These are phyloP conservation scores for Trichoderma sp. DNA, from an alignment of 2,329 filamentous ascomycete genomes.

Conservation along the genomic window DNA sequence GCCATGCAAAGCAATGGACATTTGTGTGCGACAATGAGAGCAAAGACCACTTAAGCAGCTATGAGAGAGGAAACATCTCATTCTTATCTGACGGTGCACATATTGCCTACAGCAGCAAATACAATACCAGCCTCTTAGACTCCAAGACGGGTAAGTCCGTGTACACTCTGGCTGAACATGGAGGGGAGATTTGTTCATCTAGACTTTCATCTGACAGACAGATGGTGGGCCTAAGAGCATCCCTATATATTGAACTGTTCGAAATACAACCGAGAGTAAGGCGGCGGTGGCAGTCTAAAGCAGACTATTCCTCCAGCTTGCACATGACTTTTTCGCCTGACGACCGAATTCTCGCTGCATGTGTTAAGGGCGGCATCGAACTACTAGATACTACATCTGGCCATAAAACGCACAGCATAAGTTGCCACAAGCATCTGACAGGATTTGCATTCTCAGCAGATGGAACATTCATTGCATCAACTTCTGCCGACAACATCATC, in stretches of 20 bases:
- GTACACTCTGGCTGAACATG: not conserved
- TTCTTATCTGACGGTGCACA: not conserved
- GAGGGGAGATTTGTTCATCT: not conserved
- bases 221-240: not conserved
- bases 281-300: not conserved
- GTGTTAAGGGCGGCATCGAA: accelerated
- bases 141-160: not conserved
- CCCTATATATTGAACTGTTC: not conserved
- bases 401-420: not conserved
- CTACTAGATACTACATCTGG: not conserved
- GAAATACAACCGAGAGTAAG: not conserved
- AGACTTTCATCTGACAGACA: not conserved
- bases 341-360: not conserved
- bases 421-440: not conserved
- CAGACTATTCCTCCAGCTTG: too few species aligned
- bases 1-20: too few species aligned
- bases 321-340: not conserved
- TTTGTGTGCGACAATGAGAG: accelerated
- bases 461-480: not conserved
- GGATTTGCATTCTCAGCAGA: not conserved
- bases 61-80: accelerated
- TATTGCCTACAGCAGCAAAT: not conserved
- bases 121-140: not conserved
- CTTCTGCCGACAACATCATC: accelerated
- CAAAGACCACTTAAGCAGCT: too few species aligned